These are phyloP conservation scores for Solanum gracilifrons DNA, from an alignment of 257 asterid species.

Conservation along the genomic window DNA sequence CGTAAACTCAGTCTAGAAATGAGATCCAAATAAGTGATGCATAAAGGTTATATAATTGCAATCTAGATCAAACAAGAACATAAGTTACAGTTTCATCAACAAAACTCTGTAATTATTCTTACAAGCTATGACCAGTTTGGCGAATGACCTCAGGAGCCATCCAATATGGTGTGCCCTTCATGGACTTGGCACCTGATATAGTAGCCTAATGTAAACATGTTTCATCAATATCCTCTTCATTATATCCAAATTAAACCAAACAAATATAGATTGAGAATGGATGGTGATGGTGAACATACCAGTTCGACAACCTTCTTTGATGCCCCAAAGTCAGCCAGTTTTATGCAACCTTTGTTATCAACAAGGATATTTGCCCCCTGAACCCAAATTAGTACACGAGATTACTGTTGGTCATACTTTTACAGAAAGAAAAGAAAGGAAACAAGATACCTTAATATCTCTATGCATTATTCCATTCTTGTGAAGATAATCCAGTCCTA, in stretches of 20 bases:
- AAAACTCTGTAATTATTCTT: slow-evolving; percentile 20
- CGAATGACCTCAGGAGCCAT: slow-evolving; percentile 99
- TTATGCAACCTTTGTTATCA: slow-evolving; percentile 94
- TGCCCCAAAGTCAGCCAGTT: slow-evolving; percentile 99
- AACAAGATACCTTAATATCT: slow-evolving; percentile 71
- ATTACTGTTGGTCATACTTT: background rate
- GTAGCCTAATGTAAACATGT: slow-evolving; percentile 58
- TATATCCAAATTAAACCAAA: background rate
- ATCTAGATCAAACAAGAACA: background rate
- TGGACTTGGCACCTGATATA: slow-evolving; percentile 91
- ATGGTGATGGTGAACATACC: slow-evolving; percentile 28
- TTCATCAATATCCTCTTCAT: background rate
- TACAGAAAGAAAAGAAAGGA: background rate
- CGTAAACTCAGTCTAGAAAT: background rate
- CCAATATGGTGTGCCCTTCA: slow-evolving; percentile 99
- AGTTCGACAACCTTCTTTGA: slow-evolving; percentile 99
- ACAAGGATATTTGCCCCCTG: slow-evolving; percentile 99
- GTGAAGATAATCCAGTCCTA: slow-evolving; percentile 95
- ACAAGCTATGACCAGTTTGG: slow-evolving; percentile 99
- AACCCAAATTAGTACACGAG: background rate
- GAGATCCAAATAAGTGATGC: background rate
- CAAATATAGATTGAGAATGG: background rate
- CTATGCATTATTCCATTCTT: slow-evolving; percentile 93
- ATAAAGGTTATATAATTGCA: background rate
- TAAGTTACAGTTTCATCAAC: background rate